Base-by-base conservation (phyloP, 139 green algal genomes). In the Chlamydomonas schloesseri region DNA sequence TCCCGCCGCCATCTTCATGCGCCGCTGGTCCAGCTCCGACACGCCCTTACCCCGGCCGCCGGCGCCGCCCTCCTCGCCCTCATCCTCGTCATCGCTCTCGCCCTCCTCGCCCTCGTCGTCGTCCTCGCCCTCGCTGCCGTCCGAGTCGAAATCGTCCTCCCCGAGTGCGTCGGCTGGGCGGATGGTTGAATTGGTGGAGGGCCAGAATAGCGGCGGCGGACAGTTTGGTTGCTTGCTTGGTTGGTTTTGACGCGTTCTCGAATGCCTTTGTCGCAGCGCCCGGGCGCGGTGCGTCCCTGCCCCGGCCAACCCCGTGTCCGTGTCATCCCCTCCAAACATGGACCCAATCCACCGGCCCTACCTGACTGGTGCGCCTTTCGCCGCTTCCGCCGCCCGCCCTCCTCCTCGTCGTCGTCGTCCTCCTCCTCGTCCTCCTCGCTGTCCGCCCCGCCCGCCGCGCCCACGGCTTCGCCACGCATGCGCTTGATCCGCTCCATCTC, bases 401-500 rank as follows among this genome's bases (percentile, higher is more conserved):
- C 86, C 10, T 82, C 76, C 11, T 82, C 71, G 2, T 58, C 70
- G 33, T 57, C 80, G 0, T 84, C 77, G 11, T 73, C 77, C 0
- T 70, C 80, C 13, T 57, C 90, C 20, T 34, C 79, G 11, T 71
- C 88, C 21, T 72, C 47, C 24, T 82, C 73, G 42, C 42, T 50
- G 42, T 50, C 42, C 42, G 65, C 47, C 24, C 81, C 73, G 14
- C 10, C 23, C 36, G 26, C 33, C 33, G 55, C 70, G 28, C 65
- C 83, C n/a, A n/a, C n/a, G n/a, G n/a, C n/a, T n/a, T n/a, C 42
- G 34, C 79, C 93, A 5, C 88, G 90, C 94, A 96, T 94, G 82
- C 95, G 92, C 75, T 93, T 93, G n/a, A 94, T 68, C 17, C 95
- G 89, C 57, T 93, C 76, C 69, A 88, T 84, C 86, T 99, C 96